Evolutionary conservation across 495 filamentous ascomycete genomes (phyloP), one percentile per base, ranked within the genome.

Genomic region (Alectoria sarmentosa): DNA sequence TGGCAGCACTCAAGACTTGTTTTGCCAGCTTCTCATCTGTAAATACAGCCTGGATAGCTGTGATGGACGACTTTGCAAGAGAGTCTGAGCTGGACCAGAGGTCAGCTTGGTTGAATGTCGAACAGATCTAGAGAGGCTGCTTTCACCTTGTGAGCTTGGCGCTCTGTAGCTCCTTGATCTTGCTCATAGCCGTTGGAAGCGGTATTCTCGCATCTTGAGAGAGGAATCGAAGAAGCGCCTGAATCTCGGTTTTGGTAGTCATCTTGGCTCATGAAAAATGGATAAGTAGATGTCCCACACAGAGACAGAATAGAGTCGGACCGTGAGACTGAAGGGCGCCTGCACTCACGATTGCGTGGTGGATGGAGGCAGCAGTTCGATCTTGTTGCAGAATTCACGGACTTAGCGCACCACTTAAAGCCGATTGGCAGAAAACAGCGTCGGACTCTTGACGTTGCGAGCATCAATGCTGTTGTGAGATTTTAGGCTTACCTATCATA

Each of bases 171-270:
- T 83, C 80, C 71, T 86, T 87, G 58, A 88, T 77, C 73, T 87
- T 87, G 58, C 78, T 74, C 79, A 92, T 85, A 26, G 90, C 89
- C 37, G 79, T 76, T 65, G 88, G 79, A 67, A 93, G 83, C 0
- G 88, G 84, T 15, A 90, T 71, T 71, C 89, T 92, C 37, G 83
- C 83, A 70, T 88, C 85, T 68, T 88, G 84, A 1, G 89, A 87
- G 38, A 93, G 80, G 60, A 94, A 88, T 57, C 89, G 87, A 52
- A 93, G 77, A n/a, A 93, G 78, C 55, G 84, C 78, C 72, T 90
- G 86, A 17, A 91, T 76, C 65, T 89, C 83, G 30, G 60, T 63
- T 49, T 74, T 70, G 13, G 70, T 73, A 11, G 72, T 68, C 76
- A 78, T 78, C 26, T 52, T 59, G n/a, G 19, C 23, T 62, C 4